These are phyloP conservation scores for Sporothrix pallida DNA, from an alignment of 2,329 filamentous ascomycete species.

Conservation along the genomic window DNA sequence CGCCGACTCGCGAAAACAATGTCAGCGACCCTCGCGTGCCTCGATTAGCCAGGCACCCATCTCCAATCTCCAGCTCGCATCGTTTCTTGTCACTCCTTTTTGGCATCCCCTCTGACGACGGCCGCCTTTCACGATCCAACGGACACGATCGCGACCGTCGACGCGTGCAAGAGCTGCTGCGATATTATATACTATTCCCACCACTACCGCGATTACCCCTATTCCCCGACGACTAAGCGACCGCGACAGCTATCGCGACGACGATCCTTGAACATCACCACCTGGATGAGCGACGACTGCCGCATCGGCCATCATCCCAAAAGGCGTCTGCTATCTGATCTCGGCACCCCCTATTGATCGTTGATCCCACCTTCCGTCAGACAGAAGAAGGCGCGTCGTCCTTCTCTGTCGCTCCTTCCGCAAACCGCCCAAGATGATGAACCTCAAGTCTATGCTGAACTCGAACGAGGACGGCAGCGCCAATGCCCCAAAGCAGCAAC, in stretches of 20 bases:
- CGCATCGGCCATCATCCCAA: slow-evolving; percentile 15
- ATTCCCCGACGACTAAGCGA: not conserved
- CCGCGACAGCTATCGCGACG: not conserved
- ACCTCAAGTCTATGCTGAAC: slow-evolving; percentile 62
- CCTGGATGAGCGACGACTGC: not conserved
- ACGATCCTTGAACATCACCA: not conserved
- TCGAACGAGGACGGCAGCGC: slow-evolving; percentile 52
- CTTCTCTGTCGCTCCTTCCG: not conserved
- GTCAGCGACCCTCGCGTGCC: slow-evolving; percentile 21
- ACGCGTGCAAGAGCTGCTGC: slow-evolving; percentile 13
- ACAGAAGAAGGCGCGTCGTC: slow-evolving; percentile 4
- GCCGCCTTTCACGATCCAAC: not conserved
- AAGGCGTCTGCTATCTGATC: not conserved
- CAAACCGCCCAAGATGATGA: slow-evolving; percentile 50
- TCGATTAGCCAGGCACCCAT: slow-evolving; percentile 24
- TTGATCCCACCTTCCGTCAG: not conserved
- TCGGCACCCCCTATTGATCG: not conserved
- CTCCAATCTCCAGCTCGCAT: not conserved
- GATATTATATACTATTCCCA: not conserved
- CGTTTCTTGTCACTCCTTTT: not conserved
- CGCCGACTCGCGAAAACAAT: not conserved
- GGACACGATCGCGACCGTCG: not conserved
- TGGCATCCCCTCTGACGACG: not conserved
- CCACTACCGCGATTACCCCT: not conserved
- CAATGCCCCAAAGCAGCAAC: slow-evolving; percentile 41